Conservation (phyloP, 345 rosid species). For the Salix suchowensis region DNA sequence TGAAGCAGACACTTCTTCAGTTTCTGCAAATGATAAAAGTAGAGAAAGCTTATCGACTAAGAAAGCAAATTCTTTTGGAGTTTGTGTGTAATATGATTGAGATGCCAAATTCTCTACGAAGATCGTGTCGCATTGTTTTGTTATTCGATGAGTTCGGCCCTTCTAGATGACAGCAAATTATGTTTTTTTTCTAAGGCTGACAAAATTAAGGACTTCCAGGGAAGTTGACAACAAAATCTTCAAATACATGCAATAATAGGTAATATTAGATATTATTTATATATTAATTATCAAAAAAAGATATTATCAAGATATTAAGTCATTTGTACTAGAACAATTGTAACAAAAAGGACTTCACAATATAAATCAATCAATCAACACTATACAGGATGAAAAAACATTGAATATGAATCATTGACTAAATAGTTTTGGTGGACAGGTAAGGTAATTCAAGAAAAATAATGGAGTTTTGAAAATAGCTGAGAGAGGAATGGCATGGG, state of each 20-base stretch:
- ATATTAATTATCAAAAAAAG: neutral
- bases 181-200: neutral
- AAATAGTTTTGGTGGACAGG: neutral
- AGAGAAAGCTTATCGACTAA: neutral
- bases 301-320: neutral
- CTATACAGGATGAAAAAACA: neutral
- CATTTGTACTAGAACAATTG: neutral
- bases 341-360: neutral
- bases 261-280: neutral
- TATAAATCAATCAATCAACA: neutral
- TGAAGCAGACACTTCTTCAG: constrained; percentile 28
- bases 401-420: neutral
- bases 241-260: constrained; percentile 16
- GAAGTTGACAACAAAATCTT: neutral
- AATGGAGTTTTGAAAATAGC: neutral
- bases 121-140: neutral
- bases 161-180: constrained; percentile 6
- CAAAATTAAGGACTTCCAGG: neutral
- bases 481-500: neutral
- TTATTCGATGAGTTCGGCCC: constrained; percentile 4
- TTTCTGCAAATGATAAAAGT: constrained; percentile 6
- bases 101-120: neutral
- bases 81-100: neutral
- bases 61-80: neutral
- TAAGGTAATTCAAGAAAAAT: neutral